A percentile compares a stretch with the other conserved stretches of the same genome.
Conservation (phyloP, 805 yeast species). For the Teunomyces funiuensis region DNA sequence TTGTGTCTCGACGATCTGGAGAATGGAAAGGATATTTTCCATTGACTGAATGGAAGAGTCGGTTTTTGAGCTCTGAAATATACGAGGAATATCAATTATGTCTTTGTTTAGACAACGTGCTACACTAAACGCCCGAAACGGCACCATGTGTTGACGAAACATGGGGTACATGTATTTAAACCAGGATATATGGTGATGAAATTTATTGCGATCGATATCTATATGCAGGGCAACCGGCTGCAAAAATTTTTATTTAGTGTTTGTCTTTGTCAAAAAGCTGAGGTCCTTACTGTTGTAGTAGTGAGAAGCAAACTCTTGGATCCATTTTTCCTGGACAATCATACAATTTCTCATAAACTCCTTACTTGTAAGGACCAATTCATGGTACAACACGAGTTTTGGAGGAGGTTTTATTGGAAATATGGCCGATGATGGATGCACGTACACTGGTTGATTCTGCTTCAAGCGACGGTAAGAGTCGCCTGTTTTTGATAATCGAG, state of each 20-base stretch:
- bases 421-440: constrained; percentile 85
- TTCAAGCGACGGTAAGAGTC: constrained; percentile 67
- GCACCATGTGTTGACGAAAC: background rate
- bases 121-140: background rate
- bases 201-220: background rate
- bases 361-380: constrained; percentile 77
- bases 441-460: constrained; percentile 67
- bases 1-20: constrained; percentile 12
- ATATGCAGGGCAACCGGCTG: constrained; percentile 2
- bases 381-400: constrained; percentile 73
- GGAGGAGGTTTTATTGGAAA: constrained; percentile 69
- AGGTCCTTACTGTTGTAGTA: constrained; percentile 34
- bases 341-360: constrained; percentile 86
- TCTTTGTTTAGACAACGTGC: background rate
- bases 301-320: constrained; percentile 73
- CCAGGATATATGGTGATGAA: constrained; percentile 1
- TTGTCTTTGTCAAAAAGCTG: constrained; percentile 12
- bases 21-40: constrained; percentile 14
- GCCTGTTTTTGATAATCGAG: constrained; percentile 58
- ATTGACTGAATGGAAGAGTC: constrained; percentile 10
- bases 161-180: too few species aligned
- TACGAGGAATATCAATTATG: constrained; percentile 3
- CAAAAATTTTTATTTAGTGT: background rate
- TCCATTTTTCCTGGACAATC: constrained; percentile 71
- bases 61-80: constrained; percentile 1